A percentile compares a stretch with the other conserved stretches of the same genome.
These are phyloP conservation scores for Chytriomyces hyalinus DNA, from an alignment of 192 early-diverging fungal genomes.

Conservation along the genomic window DNA sequence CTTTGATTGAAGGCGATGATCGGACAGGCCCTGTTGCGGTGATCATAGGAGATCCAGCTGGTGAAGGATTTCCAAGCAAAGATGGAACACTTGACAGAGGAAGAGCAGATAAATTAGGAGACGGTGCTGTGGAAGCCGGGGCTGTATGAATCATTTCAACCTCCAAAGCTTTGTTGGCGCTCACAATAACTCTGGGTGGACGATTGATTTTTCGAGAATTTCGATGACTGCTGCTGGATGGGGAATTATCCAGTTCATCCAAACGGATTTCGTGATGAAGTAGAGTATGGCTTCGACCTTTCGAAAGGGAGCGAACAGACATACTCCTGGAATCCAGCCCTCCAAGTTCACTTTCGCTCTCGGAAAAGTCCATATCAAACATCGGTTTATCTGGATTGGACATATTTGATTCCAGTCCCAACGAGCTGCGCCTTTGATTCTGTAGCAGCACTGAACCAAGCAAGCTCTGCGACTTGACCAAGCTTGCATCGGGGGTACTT, in stretches of 20 bases:
- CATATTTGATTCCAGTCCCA: constrained; percentile 6
- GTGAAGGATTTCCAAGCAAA: not conserved
- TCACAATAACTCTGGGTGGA: constrained; percentile 52
- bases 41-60: constrained; percentile 4
- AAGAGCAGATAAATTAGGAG: constrained; percentile 28
- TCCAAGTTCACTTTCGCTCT: constrained; percentile 22
- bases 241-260: constrained; percentile 15
- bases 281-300: not conserved
- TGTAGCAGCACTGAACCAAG: constrained; percentile 3
- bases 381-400: constrained; percentile 15
- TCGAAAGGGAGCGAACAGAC: constrained; percentile 27
- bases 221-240: constrained; percentile 2
- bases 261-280: not conserved
- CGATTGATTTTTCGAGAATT: constrained; percentile 27
- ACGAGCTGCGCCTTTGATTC: constrained; percentile 19
- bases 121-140: constrained; percentile 18
- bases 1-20: constrained; percentile 77
- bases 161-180: constrained; percentile 48
- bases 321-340: constrained; percentile 15
- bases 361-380: constrained; percentile 13
- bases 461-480: not conserved
- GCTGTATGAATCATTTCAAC: constrained; percentile 46
- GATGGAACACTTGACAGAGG: constrained; percentile 3
- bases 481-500: not conserved
- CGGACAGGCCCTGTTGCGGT: constrained; percentile 35